A percentile compares a stretch with the other conserved stretches of the same genome.
Conservation (phyloP, 352 stramenopile genomes). For the Elongisporangium anandrum region DNA sequence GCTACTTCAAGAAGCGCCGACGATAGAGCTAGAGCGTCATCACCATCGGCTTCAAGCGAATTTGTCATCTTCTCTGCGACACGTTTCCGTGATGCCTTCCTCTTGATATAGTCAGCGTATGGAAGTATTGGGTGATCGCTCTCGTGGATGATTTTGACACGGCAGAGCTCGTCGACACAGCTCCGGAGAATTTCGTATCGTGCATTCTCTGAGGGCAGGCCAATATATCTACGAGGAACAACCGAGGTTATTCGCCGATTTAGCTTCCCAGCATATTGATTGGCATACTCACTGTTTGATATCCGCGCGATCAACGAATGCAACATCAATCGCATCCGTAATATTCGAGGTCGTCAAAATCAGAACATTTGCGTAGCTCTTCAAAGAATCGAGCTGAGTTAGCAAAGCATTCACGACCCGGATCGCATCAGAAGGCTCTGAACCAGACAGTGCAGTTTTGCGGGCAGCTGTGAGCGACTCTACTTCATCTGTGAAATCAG, state of each 20-base stretch:
- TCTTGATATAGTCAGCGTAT: slow-evolving; percentile 20
- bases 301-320: slow-evolving; percentile 92
- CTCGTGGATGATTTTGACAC: slow-evolving; percentile 57
- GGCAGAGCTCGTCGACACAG: slow-evolving; percentile 78
- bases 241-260: neutral
- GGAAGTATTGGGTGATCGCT: slow-evolving; percentile 13
- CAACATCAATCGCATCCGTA: slow-evolving; percentile 87
- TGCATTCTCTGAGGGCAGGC: slow-evolving; percentile 46
- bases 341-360: slow-evolving; percentile 94
- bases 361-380: slow-evolving; percentile 85
- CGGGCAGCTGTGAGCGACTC: slow-evolving; percentile 87
- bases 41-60: neutral
- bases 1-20: slow-evolving; percentile 30
- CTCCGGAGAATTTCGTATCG: slow-evolving; percentile 82
- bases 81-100: slow-evolving; percentile 28
- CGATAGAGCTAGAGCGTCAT: slow-evolving; percentile 23
- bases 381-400: slow-evolving; percentile 86
- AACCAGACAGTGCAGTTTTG: slow-evolving; percentile 56
- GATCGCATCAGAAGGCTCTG: slow-evolving; percentile 89
- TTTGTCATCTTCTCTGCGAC: slow-evolving; percentile 33
- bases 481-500: slow-evolving; percentile 73
- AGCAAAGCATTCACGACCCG: slow-evolving; percentile 91
- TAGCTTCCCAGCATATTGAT: neutral
- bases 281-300: slow-evolving; percentile 79
- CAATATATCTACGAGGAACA: slow-evolving; percentile 44